These are phyloP conservation scores for Stachybotrys elegans DNA, from an alignment of 2,329 filamentous ascomycete species.

Conservation along the genomic window DNA sequence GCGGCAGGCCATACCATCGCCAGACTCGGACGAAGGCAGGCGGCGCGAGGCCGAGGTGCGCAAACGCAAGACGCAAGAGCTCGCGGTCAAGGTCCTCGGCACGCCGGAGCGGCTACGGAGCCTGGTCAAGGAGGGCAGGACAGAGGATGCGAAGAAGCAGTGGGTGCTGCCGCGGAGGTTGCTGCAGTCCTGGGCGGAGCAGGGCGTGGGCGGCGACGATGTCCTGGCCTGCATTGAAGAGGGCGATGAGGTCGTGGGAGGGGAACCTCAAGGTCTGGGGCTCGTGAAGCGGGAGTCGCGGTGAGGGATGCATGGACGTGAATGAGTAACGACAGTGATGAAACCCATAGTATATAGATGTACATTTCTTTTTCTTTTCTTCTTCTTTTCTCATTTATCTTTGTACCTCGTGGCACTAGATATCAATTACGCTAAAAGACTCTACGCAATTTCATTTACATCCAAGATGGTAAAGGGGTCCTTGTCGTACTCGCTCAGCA, in stretches of 20 bases:
- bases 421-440: too few species aligned
- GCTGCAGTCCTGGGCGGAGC: conserved; percentile 48
- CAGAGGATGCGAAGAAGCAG: conserved; percentile 53
- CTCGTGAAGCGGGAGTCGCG: conserved; percentile 4
- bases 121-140: conserved; percentile 54
- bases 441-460: too few species aligned
- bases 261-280: conserved; percentile 6
- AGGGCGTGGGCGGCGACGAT: conserved; percentile 49
- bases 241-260: conserved; percentile 44
- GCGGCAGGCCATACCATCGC: conserved; percentile 40
- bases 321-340: not conserved
- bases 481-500: conserved; percentile 72
- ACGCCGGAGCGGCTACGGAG: conserved; percentile 54
- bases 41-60: conserved; percentile 26
- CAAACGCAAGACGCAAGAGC: conserved; percentile 41
- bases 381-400: too few species aligned
- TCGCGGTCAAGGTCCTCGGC: conserved; percentile 58
- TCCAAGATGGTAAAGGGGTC: conserved; percentile 83
- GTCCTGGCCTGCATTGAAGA: conserved; percentile 49
- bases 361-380: not conserved
- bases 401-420: too few species aligned
- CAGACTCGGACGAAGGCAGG: conserved; percentile 33
- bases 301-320: too few species aligned
- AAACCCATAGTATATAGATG: not conserved
- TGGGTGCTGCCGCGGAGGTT: conserved; percentile 51